A percentile compares a stretch with the other conserved stretches of the same genome.
phyloP scores from a whole-genome alignment of 495 filamentous ascomycete genomes.

The Penicillium dipodomyicola region DNA sequence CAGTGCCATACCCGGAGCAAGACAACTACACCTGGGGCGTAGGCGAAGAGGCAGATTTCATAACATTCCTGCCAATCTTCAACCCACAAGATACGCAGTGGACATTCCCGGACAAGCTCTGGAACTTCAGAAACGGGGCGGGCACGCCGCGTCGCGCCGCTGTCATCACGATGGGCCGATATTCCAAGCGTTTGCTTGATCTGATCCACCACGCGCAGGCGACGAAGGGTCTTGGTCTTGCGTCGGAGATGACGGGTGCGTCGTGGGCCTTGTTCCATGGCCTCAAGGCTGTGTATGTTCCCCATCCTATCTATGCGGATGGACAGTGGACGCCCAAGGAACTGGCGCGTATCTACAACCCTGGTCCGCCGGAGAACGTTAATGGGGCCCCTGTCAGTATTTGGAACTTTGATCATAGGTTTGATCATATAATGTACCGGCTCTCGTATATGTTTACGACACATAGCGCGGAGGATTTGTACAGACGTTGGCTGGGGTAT shows the following conservation, averaged over 20 bases:
- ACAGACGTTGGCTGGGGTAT: slow-evolving; percentile 27
- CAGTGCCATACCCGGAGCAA: slow-evolving; percentile 48
- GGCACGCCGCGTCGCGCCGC: slow-evolving; percentile 62
- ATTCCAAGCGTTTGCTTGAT: slow-evolving; percentile 53
- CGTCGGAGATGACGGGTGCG: slow-evolving; percentile 67
- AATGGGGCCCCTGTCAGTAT: slow-evolving; percentile 26
- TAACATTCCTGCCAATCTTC: slow-evolving; percentile 69
- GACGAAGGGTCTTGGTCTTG: slow-evolving; percentile 52
- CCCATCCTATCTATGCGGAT: slow-evolving; percentile 68
- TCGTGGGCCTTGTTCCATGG: slow-evolving; percentile 67
- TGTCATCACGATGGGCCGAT: slow-evolving; percentile 64
- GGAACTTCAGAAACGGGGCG: slow-evolving; percentile 28
- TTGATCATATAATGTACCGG: slow-evolving; percentile 29
- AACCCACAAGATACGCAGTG: slow-evolving; percentile 63
- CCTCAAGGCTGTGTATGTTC: slow-evolving; percentile 50
- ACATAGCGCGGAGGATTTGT: slow-evolving; percentile 27
- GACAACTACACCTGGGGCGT: slow-evolving; percentile 72
- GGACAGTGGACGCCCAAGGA: slow-evolving; percentile 25
- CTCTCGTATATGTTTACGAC: slow-evolving; percentile 34
- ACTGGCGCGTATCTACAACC: slow-evolving; percentile 26
- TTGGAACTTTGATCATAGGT: slow-evolving; percentile 25
- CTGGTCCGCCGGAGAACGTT: slow-evolving; percentile 23
- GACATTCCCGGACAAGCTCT: slow-evolving; percentile 54
- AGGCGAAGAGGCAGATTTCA: slow-evolving; percentile 72
- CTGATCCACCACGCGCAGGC: slow-evolving; percentile 28